Base-by-base conservation (phyloP, 768 basidiomycete species). In the Neoboletus subvelutipes region DNA sequence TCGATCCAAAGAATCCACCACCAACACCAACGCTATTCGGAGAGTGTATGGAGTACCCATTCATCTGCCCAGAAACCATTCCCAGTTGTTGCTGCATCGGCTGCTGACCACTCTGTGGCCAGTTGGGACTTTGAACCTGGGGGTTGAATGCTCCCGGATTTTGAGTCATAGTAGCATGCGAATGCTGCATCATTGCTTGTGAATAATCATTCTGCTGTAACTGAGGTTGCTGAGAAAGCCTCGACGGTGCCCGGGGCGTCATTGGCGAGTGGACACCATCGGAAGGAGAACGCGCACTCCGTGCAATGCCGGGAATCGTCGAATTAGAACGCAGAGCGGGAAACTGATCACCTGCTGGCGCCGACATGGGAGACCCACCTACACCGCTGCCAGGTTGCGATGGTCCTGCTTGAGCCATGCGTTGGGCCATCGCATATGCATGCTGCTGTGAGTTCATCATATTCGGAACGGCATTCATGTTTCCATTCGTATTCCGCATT, bases 281-380 rank as follows among this genome's bases (percentile, higher is more conserved):
- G 18, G 87, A 84, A n/a, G 89, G 89, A 41, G 89, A 90, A 54
- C 88, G 79, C 49, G 83, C 81, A 62, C 84, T 89, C 63, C 89
- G 77, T 22, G 88, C 86, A 51, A 91, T 91, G 13, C 88, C 88
- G 0, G 87, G 87, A 52, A 90, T 85, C 22, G 81, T 70, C 41
- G 78, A 73, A 65, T 83, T 86, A 41, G 85, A 85, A 20, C 84
- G 77, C 31, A 86, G 71, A 6, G 77, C 75, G 13, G 82, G 78
- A 56, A 82, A 80, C 53, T 76, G 72, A 63, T 72, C 68, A 48
- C 73, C 73, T 52, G 76, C 64, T 33, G 76, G 60, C 69, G 51
- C 62, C 18, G 83, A 70, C 70, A 75, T 75, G 9, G 80, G 80
- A 20, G 82, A 81, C 10, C 73, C 73, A 39, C 75, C 71, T 20